These are phyloP conservation scores for Cytospora chrysosperma DNA, from an alignment of 2,329 filamentous ascomycete genomes.

Conservation along the genomic window DNA sequence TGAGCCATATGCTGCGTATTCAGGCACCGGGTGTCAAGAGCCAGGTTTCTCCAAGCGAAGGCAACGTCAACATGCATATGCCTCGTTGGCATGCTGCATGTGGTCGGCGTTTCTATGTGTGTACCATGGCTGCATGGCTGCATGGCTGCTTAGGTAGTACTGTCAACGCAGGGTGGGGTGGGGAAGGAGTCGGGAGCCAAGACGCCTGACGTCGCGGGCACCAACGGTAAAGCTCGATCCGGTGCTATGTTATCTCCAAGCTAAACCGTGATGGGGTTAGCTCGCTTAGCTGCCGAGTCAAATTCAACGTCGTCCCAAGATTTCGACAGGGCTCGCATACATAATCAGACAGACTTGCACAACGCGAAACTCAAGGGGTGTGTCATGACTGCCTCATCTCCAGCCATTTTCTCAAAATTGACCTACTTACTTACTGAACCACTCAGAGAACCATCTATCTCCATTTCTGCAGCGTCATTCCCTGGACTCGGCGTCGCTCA, in stretches of 20 bases:
- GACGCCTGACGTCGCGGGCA: conserved; percentile 18
- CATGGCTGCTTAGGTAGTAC: too few species aligned
- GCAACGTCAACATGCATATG: too few species aligned
- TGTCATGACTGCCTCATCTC: conserved; percentile 38
- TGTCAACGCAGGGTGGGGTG: neutral
- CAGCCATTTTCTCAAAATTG: conserved; percentile 32
- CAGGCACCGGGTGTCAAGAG: too few species aligned
- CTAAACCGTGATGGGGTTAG: conserved; percentile 6
- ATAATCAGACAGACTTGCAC: neutral
- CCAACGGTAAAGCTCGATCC: conserved; percentile 10
- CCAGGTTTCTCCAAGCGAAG: too few species aligned
- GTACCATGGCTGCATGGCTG: too few species aligned
- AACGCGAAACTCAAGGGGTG: conserved; percentile 35
- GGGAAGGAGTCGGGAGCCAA: conserved; percentile 8
- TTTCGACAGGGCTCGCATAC: conserved; percentile 10
- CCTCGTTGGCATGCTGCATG: too few species aligned
- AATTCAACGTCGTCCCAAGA: conserved; percentile 24
- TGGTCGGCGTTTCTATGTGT: neutral
- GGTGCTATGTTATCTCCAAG: neutral
- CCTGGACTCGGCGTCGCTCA: neutral
- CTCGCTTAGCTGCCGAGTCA: conserved; percentile 20
- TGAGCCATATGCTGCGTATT: too few species aligned
- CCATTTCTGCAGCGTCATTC: neutral
- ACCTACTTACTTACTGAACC: neutral
- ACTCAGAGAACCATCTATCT: neutral